Percentiles rank a stretch among this genome's conserved stretches.
phyloP scores from a whole-genome alignment of 345 rosid genomes.

The Citrus sp. region DNA sequence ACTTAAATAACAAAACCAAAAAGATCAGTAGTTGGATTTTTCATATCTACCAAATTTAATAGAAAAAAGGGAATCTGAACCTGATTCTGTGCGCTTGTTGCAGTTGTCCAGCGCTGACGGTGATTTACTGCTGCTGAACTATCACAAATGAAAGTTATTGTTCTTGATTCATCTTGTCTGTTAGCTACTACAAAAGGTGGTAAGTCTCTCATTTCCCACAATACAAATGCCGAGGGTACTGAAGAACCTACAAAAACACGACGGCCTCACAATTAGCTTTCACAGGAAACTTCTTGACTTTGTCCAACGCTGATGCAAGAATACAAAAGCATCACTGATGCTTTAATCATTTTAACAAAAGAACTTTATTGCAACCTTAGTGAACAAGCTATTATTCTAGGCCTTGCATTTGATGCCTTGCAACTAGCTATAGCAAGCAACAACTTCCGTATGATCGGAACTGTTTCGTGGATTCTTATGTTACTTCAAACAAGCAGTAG shows the following conservation, averaged over 20 bases:
- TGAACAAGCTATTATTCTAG: neutral
- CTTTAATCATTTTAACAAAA: neutral
- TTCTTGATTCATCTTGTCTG: slow-evolving; percentile 35
- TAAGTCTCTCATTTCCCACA: slow-evolving; percentile 63
- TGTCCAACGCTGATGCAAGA: neutral
- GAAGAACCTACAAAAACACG: slow-evolving; percentile 45
- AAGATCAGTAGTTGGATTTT: neutral
- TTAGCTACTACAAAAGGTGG: slow-evolving; percentile 29
- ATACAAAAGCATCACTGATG: neutral
- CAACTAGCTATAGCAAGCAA: neutral
- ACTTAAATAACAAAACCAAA: neutral
- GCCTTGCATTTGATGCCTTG: neutral
- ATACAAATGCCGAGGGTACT: slow-evolving; percentile 55
- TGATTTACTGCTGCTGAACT: slow-evolving; percentile 20
- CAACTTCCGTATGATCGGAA: neutral
- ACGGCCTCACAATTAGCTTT: neutral
- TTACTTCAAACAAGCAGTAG: neutral
- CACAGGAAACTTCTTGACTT: neutral
- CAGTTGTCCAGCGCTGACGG: slow-evolving; percentile 38
- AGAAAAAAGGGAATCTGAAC: slow-evolving; percentile 16
- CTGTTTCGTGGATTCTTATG: neutral
- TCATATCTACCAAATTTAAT: no score
- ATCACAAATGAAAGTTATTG: slow-evolving; percentile 38
- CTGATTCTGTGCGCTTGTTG: slow-evolving; percentile 46
- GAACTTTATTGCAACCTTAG: neutral